phyloP scores from a whole-genome alignment of 2,329 filamentous ascomycete species.

The Sclerotinia borealis region DNA sequence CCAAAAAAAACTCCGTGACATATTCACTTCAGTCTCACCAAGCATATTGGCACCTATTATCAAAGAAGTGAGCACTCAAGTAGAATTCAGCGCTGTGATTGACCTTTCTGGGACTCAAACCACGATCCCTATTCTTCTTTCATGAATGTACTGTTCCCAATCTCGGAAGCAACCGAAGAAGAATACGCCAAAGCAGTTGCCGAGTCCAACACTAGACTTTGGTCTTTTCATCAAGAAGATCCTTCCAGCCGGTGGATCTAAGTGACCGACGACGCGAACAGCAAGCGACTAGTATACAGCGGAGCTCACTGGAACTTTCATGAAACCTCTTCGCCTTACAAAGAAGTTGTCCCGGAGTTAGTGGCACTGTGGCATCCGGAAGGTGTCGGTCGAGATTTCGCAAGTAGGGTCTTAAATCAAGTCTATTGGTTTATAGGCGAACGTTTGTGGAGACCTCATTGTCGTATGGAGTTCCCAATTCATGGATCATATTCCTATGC shows the following conservation, averaged over 20 bases:
- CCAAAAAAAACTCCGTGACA: no score
- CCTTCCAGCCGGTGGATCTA: neutral
- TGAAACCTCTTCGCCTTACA: neutral
- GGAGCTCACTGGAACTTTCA: neutral
- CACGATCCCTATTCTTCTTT: neutral
- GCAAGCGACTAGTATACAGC: neutral
- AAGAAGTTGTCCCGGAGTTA: neutral
- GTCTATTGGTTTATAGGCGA: neutral
- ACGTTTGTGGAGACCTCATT: neutral
- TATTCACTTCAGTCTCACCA: neutral
- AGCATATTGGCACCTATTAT: neutral
- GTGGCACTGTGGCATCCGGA: neutral
- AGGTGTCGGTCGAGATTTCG: neutral
- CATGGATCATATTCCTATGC: no score
- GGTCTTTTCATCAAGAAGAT: neutral
- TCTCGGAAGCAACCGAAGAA: neutral
- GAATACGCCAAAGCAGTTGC: neutral
- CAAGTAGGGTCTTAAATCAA: neutral
- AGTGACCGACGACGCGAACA: neutral
- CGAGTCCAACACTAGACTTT: neutral
- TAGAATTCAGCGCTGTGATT: neutral
- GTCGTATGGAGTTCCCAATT: neutral
- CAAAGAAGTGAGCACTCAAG: neutral
- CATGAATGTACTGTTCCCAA: neutral
- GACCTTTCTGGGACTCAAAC: neutral